Conservation (phyloP, 352 stramenopile species). For the Phytophthora litchii region DNA sequence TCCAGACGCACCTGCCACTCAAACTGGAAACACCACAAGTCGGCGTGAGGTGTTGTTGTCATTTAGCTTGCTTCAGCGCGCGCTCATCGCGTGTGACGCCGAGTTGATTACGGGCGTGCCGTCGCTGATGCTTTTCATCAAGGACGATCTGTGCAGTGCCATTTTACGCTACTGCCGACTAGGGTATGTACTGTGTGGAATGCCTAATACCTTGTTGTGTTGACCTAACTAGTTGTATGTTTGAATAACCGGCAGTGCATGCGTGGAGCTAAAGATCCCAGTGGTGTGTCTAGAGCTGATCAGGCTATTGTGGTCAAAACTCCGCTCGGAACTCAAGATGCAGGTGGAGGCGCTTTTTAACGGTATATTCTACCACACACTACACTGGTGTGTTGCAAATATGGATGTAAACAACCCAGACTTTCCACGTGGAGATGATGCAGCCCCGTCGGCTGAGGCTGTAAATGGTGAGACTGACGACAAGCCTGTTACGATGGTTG, state of each 20-base stretch:
- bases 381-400: slow-evolving; percentile 73
- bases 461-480: slow-evolving; percentile 11
- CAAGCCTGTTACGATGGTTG: slow-evolving; percentile 37
- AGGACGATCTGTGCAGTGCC: slow-evolving; percentile 82
- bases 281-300: slow-evolving; percentile 69
- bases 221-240: slow-evolving; percentile 4
- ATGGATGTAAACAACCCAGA: slow-evolving; percentile 68
- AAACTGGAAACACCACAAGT: slow-evolving; percentile 29
- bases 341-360: slow-evolving; percentile 82
- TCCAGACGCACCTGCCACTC: slow-evolving; percentile 18
- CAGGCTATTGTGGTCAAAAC: slow-evolving; percentile 76
- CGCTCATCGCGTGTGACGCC: slow-evolving; percentile 60
- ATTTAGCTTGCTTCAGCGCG: slow-evolving; percentile 65
- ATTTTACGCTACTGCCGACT: slow-evolving; percentile 76
- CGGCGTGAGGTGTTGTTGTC: slow-evolving; percentile 74
- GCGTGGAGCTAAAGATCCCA: slow-evolving; percentile 56
- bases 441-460: not conserved
- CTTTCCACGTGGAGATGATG: slow-evolving; percentile 52
- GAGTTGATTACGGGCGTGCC: slow-evolving; percentile 53
- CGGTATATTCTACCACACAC: slow-evolving; percentile 66
- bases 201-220: slow-evolving; percentile 1
- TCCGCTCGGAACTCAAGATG: slow-evolving; percentile 77
- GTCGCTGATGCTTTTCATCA: slow-evolving; percentile 82
- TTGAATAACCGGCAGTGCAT: slow-evolving; percentile 38
- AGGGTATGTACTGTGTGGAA: slow-evolving; percentile 40